Conservation (phyloP, 192 early-diverging fungal genomes). For the Geranomyces variabilis region DNA sequence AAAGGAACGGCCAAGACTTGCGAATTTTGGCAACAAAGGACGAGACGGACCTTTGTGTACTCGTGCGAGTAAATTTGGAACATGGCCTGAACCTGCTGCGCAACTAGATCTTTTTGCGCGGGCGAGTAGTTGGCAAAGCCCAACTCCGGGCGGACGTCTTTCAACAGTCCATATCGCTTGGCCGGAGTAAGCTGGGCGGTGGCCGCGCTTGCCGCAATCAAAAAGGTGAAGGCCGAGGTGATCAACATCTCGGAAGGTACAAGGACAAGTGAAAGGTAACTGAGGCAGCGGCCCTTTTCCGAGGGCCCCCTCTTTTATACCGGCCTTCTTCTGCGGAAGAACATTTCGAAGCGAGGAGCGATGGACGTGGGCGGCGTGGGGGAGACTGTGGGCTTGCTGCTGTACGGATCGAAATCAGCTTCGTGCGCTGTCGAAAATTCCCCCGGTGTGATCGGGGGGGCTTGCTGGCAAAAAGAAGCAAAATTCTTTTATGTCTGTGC, state of each 20-base stretch:
- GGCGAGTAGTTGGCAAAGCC: conserved; percentile 18
- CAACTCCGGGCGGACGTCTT: conserved; percentile 2
- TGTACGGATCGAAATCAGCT: too few relatives aligned
- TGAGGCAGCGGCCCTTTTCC: too few relatives aligned
- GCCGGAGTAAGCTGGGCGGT: background rate
- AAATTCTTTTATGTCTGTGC: too few relatives aligned
- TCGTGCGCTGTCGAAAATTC: too few relatives aligned
- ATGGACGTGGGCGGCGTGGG: too few relatives aligned
- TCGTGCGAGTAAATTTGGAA: background rate
- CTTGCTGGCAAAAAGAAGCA: too few relatives aligned
- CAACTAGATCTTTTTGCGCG: conserved; percentile 9
- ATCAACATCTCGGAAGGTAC: conserved; percentile 12
- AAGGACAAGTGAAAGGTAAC: background rate
- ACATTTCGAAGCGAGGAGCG: too few relatives aligned
- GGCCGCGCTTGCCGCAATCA: conserved; percentile 7
- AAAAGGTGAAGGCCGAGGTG: background rate
- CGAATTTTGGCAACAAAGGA: too few relatives aligned
- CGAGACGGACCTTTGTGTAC: background rate
- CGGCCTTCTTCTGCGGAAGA: too few relatives aligned
- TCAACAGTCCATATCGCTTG: background rate
- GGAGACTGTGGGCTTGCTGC: too few relatives aligned
- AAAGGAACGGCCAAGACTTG: background rate
- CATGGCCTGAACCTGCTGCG: conserved; percentile 2
- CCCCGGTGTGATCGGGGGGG: too few relatives aligned
- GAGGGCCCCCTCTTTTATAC: too few relatives aligned